Evolutionary conservation across 2,329 filamentous ascomycete species (phyloP), one percentile per base, ranked within the genome.

Genomic region (Exophiala phaeomuriformis): DNA sequence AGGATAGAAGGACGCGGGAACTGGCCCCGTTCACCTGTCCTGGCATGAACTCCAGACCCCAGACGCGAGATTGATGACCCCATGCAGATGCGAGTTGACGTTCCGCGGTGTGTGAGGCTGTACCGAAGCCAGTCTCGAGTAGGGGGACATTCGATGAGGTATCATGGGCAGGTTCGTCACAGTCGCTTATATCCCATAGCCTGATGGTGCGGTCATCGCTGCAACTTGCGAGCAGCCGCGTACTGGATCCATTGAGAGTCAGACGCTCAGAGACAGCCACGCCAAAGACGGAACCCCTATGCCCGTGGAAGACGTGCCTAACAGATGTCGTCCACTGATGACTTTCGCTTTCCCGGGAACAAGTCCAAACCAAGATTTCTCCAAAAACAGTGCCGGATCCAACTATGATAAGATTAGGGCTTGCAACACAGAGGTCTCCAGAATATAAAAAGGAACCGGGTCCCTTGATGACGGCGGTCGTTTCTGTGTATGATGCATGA

Each of bases 231-330:
- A 98, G 75, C n/a, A 95, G 68, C 48, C 86, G 77, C 29, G 74
- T 72, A 19, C 66, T 66, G 4, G 64, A 66, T 0, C 71, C 72
- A 10, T 57, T 62, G 9, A 70, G 60, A 4, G 58, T 56, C 19
- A 84, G 68, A 60, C 72, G 65, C 1, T 78, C 72, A 0, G 89
- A 95, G 35, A 97, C 85, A 32, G 83, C 78, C 2, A 98, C 86
- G 1, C 89, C 90, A 61, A 96, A 98, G 30, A 98, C 85, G 0
- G 91, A 96, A 0, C 93, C 93, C 64, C 96, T 90, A 64, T 98
- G 93, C 0, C 81, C 82, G 5, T 75, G 75, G 63, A 84, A 83
- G 41, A 77, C 74, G 59, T 78, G 75, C 61, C 82, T 78, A 9
- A 77, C 73, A 3, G 68, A 70, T 9, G 71, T 67, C 28, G 59